Percentiles rank a stretch among this genome's conserved stretches.
These are phyloP conservation scores for Isoetes taiwanensis DNA, from an alignment of 75 land plant genomes.

Conservation along the genomic window DNA sequence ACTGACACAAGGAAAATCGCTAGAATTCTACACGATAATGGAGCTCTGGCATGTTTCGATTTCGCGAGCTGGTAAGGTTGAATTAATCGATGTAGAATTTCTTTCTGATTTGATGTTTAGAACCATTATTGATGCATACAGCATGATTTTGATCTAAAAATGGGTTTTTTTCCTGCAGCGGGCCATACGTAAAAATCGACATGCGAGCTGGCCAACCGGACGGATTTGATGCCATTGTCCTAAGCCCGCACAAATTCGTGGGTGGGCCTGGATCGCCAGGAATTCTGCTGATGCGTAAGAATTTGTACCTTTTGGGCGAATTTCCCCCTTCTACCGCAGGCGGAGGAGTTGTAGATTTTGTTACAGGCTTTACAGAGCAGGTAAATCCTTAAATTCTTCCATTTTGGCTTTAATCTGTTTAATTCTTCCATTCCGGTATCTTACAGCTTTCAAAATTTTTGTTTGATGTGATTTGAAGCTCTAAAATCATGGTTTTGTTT, in stretches of 20 bases:
- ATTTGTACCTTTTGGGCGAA: conserved; percentile 31
- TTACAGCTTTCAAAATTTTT: no score
- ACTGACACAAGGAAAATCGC: conserved; percentile 46
- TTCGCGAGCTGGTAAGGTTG: conserved; percentile 60
- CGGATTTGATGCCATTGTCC: conserved; percentile 64
- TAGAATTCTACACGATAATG: conserved; percentile 41
- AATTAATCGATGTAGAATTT: no score
- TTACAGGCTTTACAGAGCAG: conserved; percentile 46
- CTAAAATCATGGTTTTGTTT: no score
- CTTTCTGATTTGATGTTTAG: no score
- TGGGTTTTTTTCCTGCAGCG: no score
- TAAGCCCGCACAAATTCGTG: conserved; percentile 68
- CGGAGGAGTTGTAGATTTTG: conserved; percentile 60
- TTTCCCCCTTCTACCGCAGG: conserved; percentile 62
- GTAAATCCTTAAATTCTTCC: no score
- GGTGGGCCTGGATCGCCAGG: conserved; percentile 72
- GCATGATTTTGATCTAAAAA: no score
- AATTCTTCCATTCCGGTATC: no score
- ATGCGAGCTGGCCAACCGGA: conserved; percentile 50
- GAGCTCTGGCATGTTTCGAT: conserved; percentile 63
- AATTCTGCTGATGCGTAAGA: conserved; percentile 48
- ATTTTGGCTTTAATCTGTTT: no score
- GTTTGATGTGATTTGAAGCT: no score
- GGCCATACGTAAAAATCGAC: conserved; percentile 51
- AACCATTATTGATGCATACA: no score